Conservation (phyloP, 2,329 filamentous ascomycete genomes). For the Aureobasidium namibiae region DNA sequence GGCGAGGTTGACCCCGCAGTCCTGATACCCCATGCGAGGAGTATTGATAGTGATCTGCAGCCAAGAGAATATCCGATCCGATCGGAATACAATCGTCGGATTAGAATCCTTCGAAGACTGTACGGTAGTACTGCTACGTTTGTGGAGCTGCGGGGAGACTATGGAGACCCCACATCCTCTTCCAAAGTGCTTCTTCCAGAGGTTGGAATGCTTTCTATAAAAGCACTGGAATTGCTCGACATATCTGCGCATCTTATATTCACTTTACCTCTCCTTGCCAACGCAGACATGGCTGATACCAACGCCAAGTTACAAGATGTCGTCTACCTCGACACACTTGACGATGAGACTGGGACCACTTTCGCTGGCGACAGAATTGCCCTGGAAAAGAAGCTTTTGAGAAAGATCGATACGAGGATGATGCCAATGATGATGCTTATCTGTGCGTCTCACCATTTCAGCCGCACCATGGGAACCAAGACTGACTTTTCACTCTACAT, state of each 20-base stretch:
- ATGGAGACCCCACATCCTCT: not conserved
- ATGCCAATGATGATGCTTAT: constrained; percentile 64
- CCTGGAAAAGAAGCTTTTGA: constrained; percentile 50
- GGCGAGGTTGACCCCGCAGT: not conserved
- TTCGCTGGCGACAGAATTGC: not conserved
- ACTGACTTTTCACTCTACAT: not conserved
- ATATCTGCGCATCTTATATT: not conserved
- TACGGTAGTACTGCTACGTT: not conserved
- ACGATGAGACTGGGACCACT: not conserved
- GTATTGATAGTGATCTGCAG: not conserved
- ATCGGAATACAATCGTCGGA: not conserved
- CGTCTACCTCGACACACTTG: not conserved
- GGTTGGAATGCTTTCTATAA: not conserved
- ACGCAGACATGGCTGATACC: not conserved
- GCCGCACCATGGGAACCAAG: too few relatives aligned
- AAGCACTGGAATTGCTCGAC: not conserved
- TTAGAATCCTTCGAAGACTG: not conserved
- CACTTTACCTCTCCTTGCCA: not conserved
- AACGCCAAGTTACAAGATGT: not conserved
- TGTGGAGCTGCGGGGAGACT: not conserved
- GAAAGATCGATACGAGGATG: constrained; percentile 62
- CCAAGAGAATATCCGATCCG: not conserved
- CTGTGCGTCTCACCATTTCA: constrained; percentile 34
- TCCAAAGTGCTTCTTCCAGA: not conserved
- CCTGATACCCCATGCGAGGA: not conserved